Conservation (phyloP, 2,329 filamentous ascomycete species). For the Verticillium zaregamsianum region DNA sequence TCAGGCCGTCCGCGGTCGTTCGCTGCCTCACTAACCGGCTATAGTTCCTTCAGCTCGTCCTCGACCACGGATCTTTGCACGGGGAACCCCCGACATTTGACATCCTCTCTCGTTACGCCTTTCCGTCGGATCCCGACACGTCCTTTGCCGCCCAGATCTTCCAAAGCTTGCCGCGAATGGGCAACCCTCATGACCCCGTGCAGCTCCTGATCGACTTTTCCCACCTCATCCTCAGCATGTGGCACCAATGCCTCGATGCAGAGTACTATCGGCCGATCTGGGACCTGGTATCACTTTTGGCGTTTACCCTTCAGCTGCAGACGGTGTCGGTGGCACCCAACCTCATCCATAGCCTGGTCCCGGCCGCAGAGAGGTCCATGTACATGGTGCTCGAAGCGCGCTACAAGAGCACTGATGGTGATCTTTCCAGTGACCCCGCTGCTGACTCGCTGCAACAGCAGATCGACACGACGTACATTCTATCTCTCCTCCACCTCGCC, state of each 20-base stretch:
- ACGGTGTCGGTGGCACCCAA: slow-evolving; percentile 53
- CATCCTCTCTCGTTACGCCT: slow-evolving; percentile 57
- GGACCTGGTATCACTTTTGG: slow-evolving; percentile 60
- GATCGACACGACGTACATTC: slow-evolving; percentile 58
- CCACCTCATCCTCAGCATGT: slow-evolving; percentile 59
- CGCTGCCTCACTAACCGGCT: slow-evolving; percentile 15
- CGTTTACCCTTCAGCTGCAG: slow-evolving; percentile 60
- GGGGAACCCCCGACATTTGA: slow-evolving; percentile 63
- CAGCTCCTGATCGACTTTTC: slow-evolving; percentile 62
- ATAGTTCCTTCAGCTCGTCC: slow-evolving; percentile 57
- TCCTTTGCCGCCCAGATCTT: slow-evolving; percentile 66
- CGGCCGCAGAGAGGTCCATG: slow-evolving; percentile 54
- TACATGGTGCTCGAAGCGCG: slow-evolving; percentile 55
- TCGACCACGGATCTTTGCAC: slow-evolving; percentile 56
- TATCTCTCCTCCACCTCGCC: slow-evolving; percentile 62
- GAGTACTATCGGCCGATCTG: slow-evolving; percentile 59
- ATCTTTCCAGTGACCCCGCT: slow-evolving; percentile 28
- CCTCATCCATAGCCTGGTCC: slow-evolving; percentile 53
- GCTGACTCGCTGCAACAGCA: slow-evolving; percentile 38
- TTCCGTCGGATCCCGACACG: slow-evolving; percentile 58
- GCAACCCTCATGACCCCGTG: slow-evolving; percentile 41
- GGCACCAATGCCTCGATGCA: slow-evolving; percentile 64
- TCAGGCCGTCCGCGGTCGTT: neutral
- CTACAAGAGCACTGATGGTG: slow-evolving; percentile 44
- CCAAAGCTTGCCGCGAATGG: slow-evolving; percentile 58